A percentile compares a stretch with the other conserved stretches of the same genome.
These are phyloP conservation scores for Diphasiastrum complanatum DNA, from an alignment of 83 land plant genomes.

Conservation along the genomic window DNA sequence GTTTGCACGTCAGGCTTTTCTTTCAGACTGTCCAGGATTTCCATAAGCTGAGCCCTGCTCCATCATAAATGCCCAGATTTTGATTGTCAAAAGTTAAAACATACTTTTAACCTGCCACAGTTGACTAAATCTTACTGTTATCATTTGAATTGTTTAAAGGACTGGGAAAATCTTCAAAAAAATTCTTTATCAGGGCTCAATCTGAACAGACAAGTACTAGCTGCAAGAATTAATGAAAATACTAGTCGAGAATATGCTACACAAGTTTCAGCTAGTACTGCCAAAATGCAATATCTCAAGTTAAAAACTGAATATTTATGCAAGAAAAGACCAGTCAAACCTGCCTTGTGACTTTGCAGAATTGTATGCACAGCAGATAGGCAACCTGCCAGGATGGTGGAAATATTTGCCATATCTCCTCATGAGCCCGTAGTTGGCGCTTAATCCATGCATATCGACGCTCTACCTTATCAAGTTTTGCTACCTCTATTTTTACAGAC, in stretches of 20 bases:
- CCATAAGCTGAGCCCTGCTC: conserved; percentile 77
- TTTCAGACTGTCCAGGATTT: conserved; percentile 70
- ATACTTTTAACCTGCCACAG: not conserved
- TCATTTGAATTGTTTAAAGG: too few species aligned
- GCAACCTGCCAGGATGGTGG: conserved; percentile 85
- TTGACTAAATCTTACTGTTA: not conserved
- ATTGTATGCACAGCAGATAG: conserved; percentile 84
- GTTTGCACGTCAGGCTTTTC: conserved; percentile 96
- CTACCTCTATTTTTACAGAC: conserved; percentile 48
- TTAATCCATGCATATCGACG: conserved; percentile 99
- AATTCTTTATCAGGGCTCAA: too few species aligned
- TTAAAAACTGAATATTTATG: too few species aligned
- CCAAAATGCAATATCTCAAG: too few species aligned
- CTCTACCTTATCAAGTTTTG: conserved; percentile 90
- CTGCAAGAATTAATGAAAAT: too few species aligned
- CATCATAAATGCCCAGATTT: conserved; percentile 10
- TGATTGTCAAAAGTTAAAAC: conserved; percentile 7
- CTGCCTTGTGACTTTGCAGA: conserved; percentile 96
- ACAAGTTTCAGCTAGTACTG: too few species aligned
- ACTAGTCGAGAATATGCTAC: too few species aligned
- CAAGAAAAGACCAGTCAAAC: too few species aligned
- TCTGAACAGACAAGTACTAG: too few species aligned
- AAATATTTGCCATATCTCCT: conserved; percentile 94
- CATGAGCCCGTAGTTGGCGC: conserved; percentile 83
- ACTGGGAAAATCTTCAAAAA: too few species aligned